A percentile compares a stretch with the other conserved stretches of the same genome.
Conservation (phyloP, 2,329 filamentous ascomycete genomes). For the Aureobasidium sp. region DNA sequence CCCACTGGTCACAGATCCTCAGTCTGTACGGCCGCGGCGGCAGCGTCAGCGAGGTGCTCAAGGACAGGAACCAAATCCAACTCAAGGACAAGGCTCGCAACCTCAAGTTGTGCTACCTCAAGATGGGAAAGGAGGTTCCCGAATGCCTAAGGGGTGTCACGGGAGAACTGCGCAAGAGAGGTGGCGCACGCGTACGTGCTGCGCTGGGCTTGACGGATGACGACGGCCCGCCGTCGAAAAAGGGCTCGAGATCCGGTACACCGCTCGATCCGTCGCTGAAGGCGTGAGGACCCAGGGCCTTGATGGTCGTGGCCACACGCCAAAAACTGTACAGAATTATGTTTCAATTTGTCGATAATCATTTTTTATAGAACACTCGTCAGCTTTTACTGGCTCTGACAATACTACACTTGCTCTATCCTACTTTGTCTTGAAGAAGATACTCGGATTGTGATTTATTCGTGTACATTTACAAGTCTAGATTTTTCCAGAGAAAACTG, state of each 20-base stretch:
- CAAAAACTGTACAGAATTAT: not conserved
- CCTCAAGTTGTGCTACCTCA: constrained; percentile 82
- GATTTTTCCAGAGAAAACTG: too few relatives aligned
- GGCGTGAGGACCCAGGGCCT: not conserved
- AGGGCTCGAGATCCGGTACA: not conserved
- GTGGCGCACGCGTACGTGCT: constrained; percentile 27
- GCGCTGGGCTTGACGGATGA: constrained; percentile 21
- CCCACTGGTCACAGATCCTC: constrained; percentile 88
- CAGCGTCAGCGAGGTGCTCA: constrained; percentile 70
- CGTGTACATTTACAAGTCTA: too few relatives aligned
- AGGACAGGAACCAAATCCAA: constrained; percentile 84
- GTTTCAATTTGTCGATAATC: not conserved
- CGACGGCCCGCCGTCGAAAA: constrained; percentile 3
- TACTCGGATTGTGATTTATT: too few relatives aligned
- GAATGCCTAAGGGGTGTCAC: constrained; percentile 82
- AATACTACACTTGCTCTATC: not conserved
- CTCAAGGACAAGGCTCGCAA: constrained; percentile 89
- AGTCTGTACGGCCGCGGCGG: constrained; percentile 74
- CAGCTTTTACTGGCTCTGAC: not conserved
- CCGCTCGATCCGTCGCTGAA: constrained; percentile 1
- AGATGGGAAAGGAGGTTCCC: constrained; percentile 83
- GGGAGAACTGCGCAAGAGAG: constrained; percentile 70
- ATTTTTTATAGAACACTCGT: not conserved
- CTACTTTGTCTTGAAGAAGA: too few relatives aligned
- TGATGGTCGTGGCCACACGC: not conserved